phyloP scores from a whole-genome alignment of 2,329 filamentous ascomycete species.

The Rhytidhysteron rufulum region DNA sequence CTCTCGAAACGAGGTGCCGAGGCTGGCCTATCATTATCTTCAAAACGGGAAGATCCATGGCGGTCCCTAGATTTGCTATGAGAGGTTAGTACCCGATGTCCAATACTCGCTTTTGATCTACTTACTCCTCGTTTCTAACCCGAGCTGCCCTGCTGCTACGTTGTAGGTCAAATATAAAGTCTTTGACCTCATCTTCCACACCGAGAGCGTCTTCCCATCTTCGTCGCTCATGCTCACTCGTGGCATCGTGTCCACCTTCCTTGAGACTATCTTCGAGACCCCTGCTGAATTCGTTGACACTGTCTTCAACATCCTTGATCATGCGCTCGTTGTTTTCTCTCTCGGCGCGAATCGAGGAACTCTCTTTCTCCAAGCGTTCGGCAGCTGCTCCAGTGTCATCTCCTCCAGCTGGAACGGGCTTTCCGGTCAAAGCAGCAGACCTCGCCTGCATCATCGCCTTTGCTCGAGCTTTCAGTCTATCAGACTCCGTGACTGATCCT shows the following conservation, averaged over 20 bases:
- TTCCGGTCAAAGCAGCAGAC: constrained; percentile 85
- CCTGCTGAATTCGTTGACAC: constrained; percentile 80
- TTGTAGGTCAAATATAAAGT: constrained; percentile 97
- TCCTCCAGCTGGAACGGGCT: constrained; percentile 63
- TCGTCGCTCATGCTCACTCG: constrained; percentile 83
- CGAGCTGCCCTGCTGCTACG: constrained; percentile 75
- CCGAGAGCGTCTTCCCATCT: constrained; percentile 95
- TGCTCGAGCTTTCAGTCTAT: constrained; percentile 88
- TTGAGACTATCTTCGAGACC: constrained; percentile 85
- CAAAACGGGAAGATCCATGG: constrained; percentile 39
- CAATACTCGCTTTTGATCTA: constrained; percentile 4
- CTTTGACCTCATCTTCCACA: constrained; percentile 92
- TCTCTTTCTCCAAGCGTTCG: constrained; percentile 86
- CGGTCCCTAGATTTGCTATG: constrained; percentile 26
- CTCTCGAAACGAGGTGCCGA: constrained; percentile 47
- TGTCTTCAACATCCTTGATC: constrained; percentile 95
- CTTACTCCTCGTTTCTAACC: constrained; percentile 60
- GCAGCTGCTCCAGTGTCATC: constrained; percentile 75
- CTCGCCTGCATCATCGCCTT: constrained; percentile 99
- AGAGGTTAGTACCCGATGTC: constrained; percentile 6
- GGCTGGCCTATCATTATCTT: constrained; percentile 21
- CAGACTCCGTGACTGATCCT: constrained; percentile 84
- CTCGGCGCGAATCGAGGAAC: constrained; percentile 72
- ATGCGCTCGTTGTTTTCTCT: constrained; percentile 93
- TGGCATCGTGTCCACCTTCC: constrained; percentile 69